Base-by-base conservation (phyloP, 2,329 filamentous ascomycete genomes). In the Geosmithia morbida region DNA sequence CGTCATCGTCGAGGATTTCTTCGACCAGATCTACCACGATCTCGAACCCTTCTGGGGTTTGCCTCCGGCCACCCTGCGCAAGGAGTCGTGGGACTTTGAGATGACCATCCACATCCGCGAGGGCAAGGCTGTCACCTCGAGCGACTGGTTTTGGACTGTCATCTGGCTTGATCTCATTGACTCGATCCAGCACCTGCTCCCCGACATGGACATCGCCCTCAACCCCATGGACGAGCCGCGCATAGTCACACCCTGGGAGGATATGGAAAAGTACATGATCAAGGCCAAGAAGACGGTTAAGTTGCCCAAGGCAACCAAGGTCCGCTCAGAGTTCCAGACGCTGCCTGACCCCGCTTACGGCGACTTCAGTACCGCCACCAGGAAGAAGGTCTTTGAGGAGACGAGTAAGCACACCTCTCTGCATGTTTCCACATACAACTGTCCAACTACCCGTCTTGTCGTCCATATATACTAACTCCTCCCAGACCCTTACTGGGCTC, bases 171-270 rank as follows among this genome's bases (percentile, higher is more conserved):
- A 71, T 45, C 64, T 79, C 63, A 65, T 76, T 54, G 63, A 68
- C 49, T 68, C 69, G 0, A 67, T 79, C n/a, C 68, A 74, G 51
- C 62, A 72, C 40, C 50, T 75, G 47, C 63, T 84, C 16, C 80
- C 80, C 2, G 79, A 85, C 54, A 79, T 85, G 73, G 79, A 83
- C 50, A 69, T 84, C 49, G 71, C 80, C 0, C 67, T 83, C 50
- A 85, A 84, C 52, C 68, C 74, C 30, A 77, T 83, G 71, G 81
- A 85, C 53, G 79, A 84, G 56, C 80, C 80, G 40, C 68, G 80
- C 22, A 56, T 85, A 8, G 70, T 83, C 13, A 74, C 77, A 2
- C 72, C 79, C 2, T 82, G 73, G 70, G 79, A 84, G 55, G 71
- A 77, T 6, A 72, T 84, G 46, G 62, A 75, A 22, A 59, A 59